These are phyloP conservation scores for Chlorella sp. DNA, from an alignment of 139 green algal genomes.

Conservation along the genomic window DNA sequence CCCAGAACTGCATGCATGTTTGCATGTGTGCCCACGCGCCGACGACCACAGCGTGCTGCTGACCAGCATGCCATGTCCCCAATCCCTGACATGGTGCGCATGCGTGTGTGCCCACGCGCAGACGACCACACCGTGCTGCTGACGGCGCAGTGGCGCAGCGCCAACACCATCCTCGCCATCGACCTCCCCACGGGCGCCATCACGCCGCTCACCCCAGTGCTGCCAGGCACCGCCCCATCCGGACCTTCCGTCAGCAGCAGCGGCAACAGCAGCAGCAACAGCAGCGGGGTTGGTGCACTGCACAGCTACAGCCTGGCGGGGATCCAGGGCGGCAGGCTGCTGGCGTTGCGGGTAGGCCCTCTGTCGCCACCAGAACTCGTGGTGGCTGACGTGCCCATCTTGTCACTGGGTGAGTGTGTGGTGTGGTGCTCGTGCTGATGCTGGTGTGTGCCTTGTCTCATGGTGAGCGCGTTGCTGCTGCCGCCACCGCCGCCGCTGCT, in stretches of 20 bases:
- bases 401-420: neutral
- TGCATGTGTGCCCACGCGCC: too few relatives aligned
- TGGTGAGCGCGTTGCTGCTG: too few relatives aligned
- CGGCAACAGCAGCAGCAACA: neutral
- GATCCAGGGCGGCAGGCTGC: neutral
- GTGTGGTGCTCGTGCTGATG: too few relatives aligned
- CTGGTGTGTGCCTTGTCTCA: too few relatives aligned
- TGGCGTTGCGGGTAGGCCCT: slow-evolving; percentile 1
- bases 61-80: too few relatives aligned
- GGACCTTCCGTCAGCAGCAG: neutral
- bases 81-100: too few relatives aligned
- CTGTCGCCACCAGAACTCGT: neutral
- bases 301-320: neutral
- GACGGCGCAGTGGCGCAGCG: slow-evolving; percentile 64
- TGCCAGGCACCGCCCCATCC: neutral
- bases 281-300: neutral
- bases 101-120: too few relatives aligned
- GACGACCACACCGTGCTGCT: slow-evolving; percentile 46
- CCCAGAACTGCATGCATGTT: too few relatives aligned
- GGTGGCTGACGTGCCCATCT: neutral
- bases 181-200: slow-evolving; percentile 34
- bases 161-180: slow-evolving; percentile 52
- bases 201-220: slow-evolving; percentile 14
- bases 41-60: too few relatives aligned
- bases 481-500: too few relatives aligned